phyloP scores from a whole-genome alignment of 352 stramenopile genomes.

The Blastocystis sp. region DNA sequence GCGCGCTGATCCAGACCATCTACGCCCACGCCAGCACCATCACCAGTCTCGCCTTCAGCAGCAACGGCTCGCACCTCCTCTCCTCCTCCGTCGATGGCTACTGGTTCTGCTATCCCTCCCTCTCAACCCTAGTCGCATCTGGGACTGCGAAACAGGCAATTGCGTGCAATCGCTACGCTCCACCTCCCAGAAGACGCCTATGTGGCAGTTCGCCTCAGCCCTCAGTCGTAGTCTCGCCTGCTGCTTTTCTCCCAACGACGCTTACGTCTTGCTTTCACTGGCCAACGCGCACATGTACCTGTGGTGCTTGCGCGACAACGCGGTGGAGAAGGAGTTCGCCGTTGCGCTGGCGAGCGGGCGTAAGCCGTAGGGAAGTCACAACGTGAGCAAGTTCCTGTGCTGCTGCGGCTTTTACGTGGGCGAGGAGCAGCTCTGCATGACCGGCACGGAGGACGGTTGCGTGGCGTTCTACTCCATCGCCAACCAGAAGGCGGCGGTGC shows the following conservation, averaged over 20 bases:
- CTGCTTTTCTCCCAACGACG: slow-evolving; percentile 29
- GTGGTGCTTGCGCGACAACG: slow-evolving; percentile 45
- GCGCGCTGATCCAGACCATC: slow-evolving; percentile 43
- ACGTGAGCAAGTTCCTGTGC: slow-evolving; percentile 7
- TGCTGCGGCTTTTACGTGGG: not conserved
- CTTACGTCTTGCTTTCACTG: slow-evolving; percentile 46
- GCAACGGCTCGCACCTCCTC: slow-evolving; percentile 11
- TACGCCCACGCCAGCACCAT: slow-evolving; percentile 52
- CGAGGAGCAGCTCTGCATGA: not conserved
- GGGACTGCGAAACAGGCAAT: slow-evolving; percentile 59
- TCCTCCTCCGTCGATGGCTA: slow-evolving; percentile 44
- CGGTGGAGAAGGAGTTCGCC: not conserved
- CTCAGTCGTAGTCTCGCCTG: slow-evolving; percentile 14
- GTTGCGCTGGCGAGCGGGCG: not conserved
- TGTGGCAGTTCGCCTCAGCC: not conserved
- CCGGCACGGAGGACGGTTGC: slow-evolving; percentile 19
- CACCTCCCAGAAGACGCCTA: not conserved
- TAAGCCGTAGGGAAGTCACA: slow-evolving; percentile 18
- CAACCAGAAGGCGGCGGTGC: not conserved
- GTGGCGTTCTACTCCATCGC: slow-evolving; percentile 29
- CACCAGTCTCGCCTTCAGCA: slow-evolving; percentile 44
- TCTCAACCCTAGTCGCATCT: slow-evolving; percentile 43
- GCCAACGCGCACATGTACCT: not conserved
- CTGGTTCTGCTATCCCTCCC: not conserved
- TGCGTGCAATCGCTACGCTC: slow-evolving; percentile 23